Conservation (phyloP, 495 filamentous ascomycete species). For the Evernia prunastri region DNA sequence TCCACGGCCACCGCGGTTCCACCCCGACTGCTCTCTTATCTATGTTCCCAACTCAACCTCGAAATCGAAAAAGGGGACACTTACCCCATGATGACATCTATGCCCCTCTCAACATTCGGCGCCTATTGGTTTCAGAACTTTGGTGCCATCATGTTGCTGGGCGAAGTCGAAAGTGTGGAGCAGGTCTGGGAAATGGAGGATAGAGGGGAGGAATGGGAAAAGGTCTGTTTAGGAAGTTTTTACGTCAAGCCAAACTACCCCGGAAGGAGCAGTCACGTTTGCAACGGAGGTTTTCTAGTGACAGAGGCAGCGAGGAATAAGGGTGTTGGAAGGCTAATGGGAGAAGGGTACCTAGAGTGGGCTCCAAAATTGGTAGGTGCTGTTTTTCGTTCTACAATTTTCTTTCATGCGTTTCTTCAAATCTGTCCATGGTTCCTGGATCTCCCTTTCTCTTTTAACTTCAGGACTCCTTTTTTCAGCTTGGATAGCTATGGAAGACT, state of each 20-base stretch:
- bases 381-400: neutral
- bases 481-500: neutral
- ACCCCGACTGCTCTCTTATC: constrained; percentile 65
- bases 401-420: neutral
- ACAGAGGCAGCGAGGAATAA: constrained; percentile 83
- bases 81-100: constrained; percentile 82
- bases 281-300: constrained; percentile 92
- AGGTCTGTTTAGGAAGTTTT: constrained; percentile 84
- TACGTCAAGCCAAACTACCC: constrained; percentile 98
- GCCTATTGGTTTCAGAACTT: constrained; percentile 96
- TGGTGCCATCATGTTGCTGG: constrained; percentile 86
- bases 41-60: constrained; percentile 80
- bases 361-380: constrained; percentile 70
- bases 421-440: neutral
- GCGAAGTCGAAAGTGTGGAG: constrained; percentile 62
- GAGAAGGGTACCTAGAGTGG: constrained; percentile 91
- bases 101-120: constrained; percentile 69
- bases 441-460: neutral
- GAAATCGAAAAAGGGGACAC: constrained; percentile 96
- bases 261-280: constrained; percentile 89
- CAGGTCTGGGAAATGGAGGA: constrained; percentile 51
- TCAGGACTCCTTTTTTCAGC: neutral
- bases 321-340: constrained; percentile 88
- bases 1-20: constrained; percentile 68
- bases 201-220: constrained; percentile 67